Conservation (phyloP, 768 basidiomycete species). For the Fistulinella prunicolor region DNA sequence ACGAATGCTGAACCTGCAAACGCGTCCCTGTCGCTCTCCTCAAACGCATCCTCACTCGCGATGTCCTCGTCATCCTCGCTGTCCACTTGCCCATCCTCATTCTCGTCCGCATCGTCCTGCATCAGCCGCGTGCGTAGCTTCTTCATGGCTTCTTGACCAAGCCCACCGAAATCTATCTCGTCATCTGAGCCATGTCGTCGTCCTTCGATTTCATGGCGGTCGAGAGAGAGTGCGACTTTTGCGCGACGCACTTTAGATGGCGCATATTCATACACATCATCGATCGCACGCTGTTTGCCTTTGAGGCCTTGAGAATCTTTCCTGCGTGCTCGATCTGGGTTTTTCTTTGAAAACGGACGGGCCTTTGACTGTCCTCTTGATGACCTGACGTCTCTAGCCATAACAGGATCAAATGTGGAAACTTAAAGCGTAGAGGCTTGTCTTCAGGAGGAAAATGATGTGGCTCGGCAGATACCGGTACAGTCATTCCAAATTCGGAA, state of each 20-base stretch:
- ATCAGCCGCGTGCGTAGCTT: constrained; percentile 46
- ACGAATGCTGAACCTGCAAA: constrained; percentile 60
- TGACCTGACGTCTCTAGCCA: constrained; percentile 16
- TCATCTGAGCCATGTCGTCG: constrained; percentile 35
- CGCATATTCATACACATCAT: constrained; percentile 66
- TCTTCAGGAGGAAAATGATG: constrained; percentile 10
- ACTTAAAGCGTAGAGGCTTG: background rate
- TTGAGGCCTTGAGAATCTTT: constrained; percentile 29
- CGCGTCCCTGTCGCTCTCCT: constrained; percentile 76
- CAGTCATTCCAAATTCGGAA: background rate
- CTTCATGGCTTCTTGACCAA: constrained; percentile 30
- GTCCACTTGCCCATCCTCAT: constrained; percentile 41
- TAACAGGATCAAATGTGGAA: background rate
- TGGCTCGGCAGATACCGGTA: constrained; percentile 10
- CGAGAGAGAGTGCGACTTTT: constrained; percentile 52
- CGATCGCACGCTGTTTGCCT: constrained; percentile 29
- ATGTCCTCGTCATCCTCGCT: constrained; percentile 83
- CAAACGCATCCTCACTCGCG: constrained; percentile 81
- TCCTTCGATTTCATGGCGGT: constrained; percentile 48
- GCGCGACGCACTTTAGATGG: constrained; percentile 47
- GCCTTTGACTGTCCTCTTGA: constrained; percentile 12
- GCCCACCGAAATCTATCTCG: constrained; percentile 37
- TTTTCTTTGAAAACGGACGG: constrained; percentile 27
- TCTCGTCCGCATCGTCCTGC: constrained; percentile 50
- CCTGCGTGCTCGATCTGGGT: constrained; percentile 47